These are phyloP conservation scores for Alternaria sp. DNA, from an alignment of 2,329 filamentous ascomycete genomes.

Conservation along the genomic window DNA sequence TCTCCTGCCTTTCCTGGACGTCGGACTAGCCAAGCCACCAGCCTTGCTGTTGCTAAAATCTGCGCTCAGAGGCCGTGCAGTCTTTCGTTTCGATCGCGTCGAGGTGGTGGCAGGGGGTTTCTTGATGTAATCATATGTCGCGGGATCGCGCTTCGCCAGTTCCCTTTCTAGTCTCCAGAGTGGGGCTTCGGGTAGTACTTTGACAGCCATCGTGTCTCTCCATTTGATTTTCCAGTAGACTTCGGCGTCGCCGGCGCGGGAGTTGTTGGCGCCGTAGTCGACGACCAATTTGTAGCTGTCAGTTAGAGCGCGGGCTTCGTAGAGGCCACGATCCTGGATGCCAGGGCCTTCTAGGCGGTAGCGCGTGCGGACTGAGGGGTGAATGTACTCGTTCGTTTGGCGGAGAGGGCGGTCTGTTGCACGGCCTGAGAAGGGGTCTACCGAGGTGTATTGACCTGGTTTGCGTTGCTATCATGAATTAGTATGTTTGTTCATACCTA, in stretches of 20 bases:
- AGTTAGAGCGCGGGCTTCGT: slow-evolving; percentile 56
- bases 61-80: slow-evolving; percentile 25
- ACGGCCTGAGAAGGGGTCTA: slow-evolving; percentile 55
- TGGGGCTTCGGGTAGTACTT: slow-evolving; percentile 56
- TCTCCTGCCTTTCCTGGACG: slow-evolving; percentile 20
- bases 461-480: slow-evolving; percentile 47
- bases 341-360: slow-evolving; percentile 58
- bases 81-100: slow-evolving; percentile 25
- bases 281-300: slow-evolving; percentile 59
- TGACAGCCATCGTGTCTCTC: slow-evolving; percentile 49
- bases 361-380: slow-evolving; percentile 59
- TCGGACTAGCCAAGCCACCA: slow-evolving; percentile 8
- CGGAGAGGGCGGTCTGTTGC: slow-evolving; percentile 55
- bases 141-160: slow-evolving; percentile 52
- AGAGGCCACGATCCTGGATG: slow-evolving; percentile 55
- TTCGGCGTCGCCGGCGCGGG: slow-evolving; percentile 47
- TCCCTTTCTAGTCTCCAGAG: slow-evolving; percentile 57
- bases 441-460: slow-evolving; percentile 58
- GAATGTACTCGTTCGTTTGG: slow-evolving; percentile 63
- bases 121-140: slow-evolving; percentile 54
- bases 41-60: slow-evolving; percentile 23
- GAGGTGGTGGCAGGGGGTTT: slow-evolving; percentile 43
- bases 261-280: slow-evolving; percentile 48
- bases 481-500: too few species aligned
- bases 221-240: slow-evolving; percentile 55